These are phyloP conservation scores for Papiliotrema fonsecae DNA, from an alignment of 1,284 basidiomycete genomes.

Conservation along the genomic window DNA sequence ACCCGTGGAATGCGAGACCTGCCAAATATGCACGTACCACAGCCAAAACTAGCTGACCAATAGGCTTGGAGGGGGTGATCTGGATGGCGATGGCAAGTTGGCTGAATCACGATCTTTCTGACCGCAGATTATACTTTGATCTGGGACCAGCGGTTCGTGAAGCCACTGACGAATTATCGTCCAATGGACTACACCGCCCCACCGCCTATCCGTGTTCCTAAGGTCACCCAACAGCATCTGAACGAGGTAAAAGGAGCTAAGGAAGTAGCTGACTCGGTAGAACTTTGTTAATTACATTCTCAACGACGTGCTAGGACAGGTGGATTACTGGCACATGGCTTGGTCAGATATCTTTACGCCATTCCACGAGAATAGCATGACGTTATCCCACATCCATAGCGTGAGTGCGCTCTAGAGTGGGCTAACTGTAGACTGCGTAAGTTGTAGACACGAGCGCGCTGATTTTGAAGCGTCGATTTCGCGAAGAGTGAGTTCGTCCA, in stretches of 20 bases:
- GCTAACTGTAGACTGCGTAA: slow-evolving; percentile 33
- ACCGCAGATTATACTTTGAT: slow-evolving; percentile 44
- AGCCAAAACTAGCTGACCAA: slow-evolving; percentile 3
- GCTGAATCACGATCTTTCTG: neutral
- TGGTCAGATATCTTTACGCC: slow-evolving; percentile 31
- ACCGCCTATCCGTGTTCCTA: slow-evolving; percentile 25
- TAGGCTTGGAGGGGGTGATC: slow-evolving; percentile 47
- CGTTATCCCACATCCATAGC: slow-evolving; percentile 36
- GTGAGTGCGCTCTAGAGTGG: slow-evolving; percentile 15
- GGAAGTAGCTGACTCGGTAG: slow-evolving; percentile 11
- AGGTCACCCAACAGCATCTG: slow-evolving; percentile 39
- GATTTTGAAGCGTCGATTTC: slow-evolving; percentile 41
- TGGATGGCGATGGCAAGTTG: slow-evolving; percentile 42
- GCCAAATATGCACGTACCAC: slow-evolving; percentile 39
- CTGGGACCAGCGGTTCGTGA: slow-evolving; percentile 45
- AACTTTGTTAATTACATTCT: slow-evolving; percentile 44
- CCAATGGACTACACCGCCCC: slow-evolving; percentile 45
- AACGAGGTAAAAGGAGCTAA: slow-evolving; percentile 32
- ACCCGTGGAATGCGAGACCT: slow-evolving; percentile 38
- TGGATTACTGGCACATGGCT: slow-evolving; percentile 45
- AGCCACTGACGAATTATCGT: slow-evolving; percentile 21
- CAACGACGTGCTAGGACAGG: slow-evolving; percentile 45
- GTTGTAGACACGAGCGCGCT: slow-evolving; percentile 3
- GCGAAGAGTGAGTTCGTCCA: slow-evolving; percentile 40
- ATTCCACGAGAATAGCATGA: slow-evolving; percentile 22